Evolutionary conservation across 2,329 filamentous ascomycete species (phyloP).

Genomic region (Exophiala viscosa): DNA sequence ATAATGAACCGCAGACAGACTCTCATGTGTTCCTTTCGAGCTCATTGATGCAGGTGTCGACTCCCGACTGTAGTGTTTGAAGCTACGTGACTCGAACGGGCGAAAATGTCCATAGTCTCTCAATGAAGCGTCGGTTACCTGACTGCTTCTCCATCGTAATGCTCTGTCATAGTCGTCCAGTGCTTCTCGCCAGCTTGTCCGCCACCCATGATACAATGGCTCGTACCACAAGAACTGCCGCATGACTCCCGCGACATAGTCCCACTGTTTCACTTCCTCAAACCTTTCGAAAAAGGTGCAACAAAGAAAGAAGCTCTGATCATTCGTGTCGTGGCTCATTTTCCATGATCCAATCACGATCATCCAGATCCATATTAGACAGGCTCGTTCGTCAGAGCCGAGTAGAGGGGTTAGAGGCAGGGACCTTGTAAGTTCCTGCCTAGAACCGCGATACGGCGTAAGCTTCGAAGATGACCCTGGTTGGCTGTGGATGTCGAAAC

Average conservation of each 20-base stretch:
- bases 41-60: constrained; percentile 1
- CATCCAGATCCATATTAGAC: constrained; percentile 19
- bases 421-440: constrained; percentile 17
- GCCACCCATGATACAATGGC: constrained; percentile 8
- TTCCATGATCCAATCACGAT: constrained; percentile 15
- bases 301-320: background rate
- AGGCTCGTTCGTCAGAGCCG: constrained; percentile 6
- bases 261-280: constrained; percentile 12
- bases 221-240: constrained; percentile 19
- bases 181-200: constrained; percentile 7
- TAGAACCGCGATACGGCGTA: constrained; percentile 10
- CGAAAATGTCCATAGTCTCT: background rate
- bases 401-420: constrained; percentile 5
- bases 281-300: constrained; percentile 9
- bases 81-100: background rate
- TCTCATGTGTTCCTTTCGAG: background rate
- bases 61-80: background rate
- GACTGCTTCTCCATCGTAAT: background rate
- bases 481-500: constrained; percentile 13
- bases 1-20: background rate
- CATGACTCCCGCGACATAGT: constrained; percentile 7
- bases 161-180: background rate
- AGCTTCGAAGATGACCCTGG: constrained; percentile 5
- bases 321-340: background rate
- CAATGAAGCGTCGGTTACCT: background rate